phyloP scores from a whole-genome alignment of 495 filamentous ascomycete genomes.

The Penicillium roqueforti region DNA sequence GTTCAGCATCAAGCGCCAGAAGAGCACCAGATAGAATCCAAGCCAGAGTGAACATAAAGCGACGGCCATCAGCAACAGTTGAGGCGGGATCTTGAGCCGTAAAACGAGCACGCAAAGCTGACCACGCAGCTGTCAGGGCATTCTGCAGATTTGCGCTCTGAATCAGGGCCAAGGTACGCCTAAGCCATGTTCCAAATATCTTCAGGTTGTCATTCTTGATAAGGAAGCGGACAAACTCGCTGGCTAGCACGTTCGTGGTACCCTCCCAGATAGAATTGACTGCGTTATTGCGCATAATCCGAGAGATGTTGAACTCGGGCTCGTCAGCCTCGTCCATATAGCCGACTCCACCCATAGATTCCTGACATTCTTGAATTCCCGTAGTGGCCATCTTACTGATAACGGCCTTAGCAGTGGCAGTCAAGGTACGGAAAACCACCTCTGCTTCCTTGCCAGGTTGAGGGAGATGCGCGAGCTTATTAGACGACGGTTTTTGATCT shows the following conservation, averaged over 20 bases:
- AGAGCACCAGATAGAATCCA: constrained; percentile 32
- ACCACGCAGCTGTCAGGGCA: constrained; percentile 19
- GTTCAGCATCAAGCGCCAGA: constrained; percentile 30
- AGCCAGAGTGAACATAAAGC: constrained; percentile 33
- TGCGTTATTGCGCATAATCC: constrained; percentile 60
- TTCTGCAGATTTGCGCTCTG: constrained; percentile 4
- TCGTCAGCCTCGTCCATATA: constrained; percentile 56
- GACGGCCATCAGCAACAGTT: constrained; percentile 31
- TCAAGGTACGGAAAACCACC: constrained; percentile 59
- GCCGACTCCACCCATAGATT: constrained; percentile 70
- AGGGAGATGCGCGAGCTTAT: constrained; percentile 26
- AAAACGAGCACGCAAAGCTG: constrained; percentile 16
- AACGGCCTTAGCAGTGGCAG: constrained; percentile 62
- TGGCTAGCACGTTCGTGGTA: constrained; percentile 65
- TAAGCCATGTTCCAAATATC: constrained; percentile 39
- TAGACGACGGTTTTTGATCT: constrained; percentile 15
- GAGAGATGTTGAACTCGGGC: constrained; percentile 57
- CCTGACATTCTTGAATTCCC: constrained; percentile 61
- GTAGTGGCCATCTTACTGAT: constrained; percentile 51
- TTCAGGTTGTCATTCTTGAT: constrained; percentile 40
- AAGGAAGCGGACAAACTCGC: constrained; percentile 56
- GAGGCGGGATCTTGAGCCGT: constrained; percentile 7
- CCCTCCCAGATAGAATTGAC: constrained; percentile 74
- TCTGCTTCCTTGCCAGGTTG: constrained; percentile 22
- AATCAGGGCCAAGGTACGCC: constrained; percentile 32